Evolutionary conservation across 75 land plant genomes (phyloP).

Genomic region (Sequoiadendron giganteum): DNA sequence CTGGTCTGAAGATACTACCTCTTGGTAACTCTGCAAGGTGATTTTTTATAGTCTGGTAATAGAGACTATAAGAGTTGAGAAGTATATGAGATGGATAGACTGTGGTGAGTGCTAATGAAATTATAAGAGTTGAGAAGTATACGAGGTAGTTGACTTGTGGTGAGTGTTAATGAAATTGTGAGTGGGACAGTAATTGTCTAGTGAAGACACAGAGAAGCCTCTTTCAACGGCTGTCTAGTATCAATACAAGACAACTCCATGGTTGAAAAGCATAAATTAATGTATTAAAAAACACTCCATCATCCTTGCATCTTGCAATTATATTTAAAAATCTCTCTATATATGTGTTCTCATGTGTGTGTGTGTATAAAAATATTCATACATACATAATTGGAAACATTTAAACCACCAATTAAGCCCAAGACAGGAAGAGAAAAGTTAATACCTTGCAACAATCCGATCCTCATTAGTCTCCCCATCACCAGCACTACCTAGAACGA

Average conservation of each 20-base stretch:
- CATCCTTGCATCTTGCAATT: neutral
- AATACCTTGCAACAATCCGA: slow-evolving; percentile 38
- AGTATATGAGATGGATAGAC: too few relatives aligned
- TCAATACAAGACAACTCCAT: neutral
- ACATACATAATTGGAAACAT: neutral
- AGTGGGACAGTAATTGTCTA: too few relatives aligned
- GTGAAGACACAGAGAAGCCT: neutral
- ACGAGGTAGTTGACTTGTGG: too few relatives aligned
- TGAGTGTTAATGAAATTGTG: too few relatives aligned
- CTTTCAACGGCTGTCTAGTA: neutral
- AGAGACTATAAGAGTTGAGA: too few relatives aligned
- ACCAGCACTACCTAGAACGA: slow-evolving; percentile 59
- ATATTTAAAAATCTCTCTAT: neutral
- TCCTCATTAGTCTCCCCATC: slow-evolving; percentile 38
- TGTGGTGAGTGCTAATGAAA: too few relatives aligned
- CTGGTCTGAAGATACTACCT: too few relatives aligned
- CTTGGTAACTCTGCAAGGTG: too few relatives aligned
- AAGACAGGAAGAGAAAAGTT: neutral
- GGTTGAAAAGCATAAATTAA: neutral
- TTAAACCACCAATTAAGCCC: neutral
- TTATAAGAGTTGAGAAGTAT: too few relatives aligned
- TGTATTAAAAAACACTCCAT: neutral
- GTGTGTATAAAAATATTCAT: neutral
- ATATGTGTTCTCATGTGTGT: neutral
- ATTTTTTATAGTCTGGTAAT: too few relatives aligned